Percentiles rank a stretch among this genome's conserved stretches.
phyloP scores from a whole-genome alignment of 1,284 basidiomycete species.

The Leccinum griseonigrum region DNA sequence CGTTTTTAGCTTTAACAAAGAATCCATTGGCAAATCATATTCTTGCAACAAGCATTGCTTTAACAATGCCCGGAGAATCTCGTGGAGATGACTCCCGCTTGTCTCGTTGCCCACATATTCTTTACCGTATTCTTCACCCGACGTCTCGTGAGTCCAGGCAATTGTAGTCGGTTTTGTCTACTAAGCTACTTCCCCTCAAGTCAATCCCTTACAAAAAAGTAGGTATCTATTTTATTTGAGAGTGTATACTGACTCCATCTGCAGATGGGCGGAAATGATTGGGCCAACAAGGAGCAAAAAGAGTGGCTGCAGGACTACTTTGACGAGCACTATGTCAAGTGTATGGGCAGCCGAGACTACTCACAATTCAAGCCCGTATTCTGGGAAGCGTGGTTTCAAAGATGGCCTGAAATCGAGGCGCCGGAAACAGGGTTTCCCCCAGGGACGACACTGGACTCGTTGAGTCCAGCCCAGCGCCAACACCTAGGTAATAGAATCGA shows the following conservation, averaged over 20 bases:
- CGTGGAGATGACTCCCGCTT: neutral
- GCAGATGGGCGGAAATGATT: neutral
- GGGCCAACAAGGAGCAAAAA: neutral
- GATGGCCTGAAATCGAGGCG: neutral
- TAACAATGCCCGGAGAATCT: too few species aligned
- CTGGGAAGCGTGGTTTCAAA: neutral
- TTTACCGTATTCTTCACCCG: neutral
- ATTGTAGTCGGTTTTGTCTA: too few species aligned
- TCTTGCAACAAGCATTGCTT: too few species aligned
- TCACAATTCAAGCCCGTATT: neutral
- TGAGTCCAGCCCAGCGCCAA: neutral
- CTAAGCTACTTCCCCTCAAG: too few species aligned
- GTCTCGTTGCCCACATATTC: neutral
- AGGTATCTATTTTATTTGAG: neutral
- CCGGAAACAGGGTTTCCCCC: neutral
- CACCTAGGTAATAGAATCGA: neutral
- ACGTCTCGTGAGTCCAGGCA: neutral
- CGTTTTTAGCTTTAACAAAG: too few species aligned
- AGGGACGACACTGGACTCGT: neutral
- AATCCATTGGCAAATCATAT: too few species aligned
- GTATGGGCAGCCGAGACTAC: neutral
- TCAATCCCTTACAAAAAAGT: neutral
- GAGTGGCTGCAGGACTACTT: neutral
- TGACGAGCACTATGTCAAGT: neutral
- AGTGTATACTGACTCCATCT: neutral